Base-by-base conservation (phyloP, 768 basidiomycete genomes). In the Pleurotus platypus region DNA sequence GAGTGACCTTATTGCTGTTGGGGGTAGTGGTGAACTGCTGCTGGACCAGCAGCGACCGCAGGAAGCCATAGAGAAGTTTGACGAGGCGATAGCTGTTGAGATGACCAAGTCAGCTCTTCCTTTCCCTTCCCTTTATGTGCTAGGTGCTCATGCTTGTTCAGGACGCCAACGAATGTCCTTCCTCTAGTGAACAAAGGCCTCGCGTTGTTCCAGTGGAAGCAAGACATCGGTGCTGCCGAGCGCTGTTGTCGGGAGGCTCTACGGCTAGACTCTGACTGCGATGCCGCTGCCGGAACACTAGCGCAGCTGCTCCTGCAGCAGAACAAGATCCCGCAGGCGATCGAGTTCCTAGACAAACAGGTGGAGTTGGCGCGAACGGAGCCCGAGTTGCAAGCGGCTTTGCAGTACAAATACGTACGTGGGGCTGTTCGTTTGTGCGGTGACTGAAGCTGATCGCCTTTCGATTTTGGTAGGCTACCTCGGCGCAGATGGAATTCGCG, bases 151-250 rank as follows among this genome's bases (percentile, higher is more conserved):
- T 26, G 8, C 5, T 18, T 49, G 16, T 26, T 46, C 59, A 75
- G 72, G 56, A 61, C 75, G 58, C 66, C 87, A 2, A 61, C 55
- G 53, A 99, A 98, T 69, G 96, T 97, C 20, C 80, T 98, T 2
- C 90, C 96, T 0, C 76, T 96, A 45, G 94, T 98, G 55, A 99
- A 99, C 85, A 97, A 96, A 69, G 94, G 95, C n/a, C 87, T 98
- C 18, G 90, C 94, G 0, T 66, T 98, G 48, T 98, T 87, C 81
- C 97, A 98, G 74, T 94, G 90, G 90, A 91, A 92, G 70, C 90
- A 96, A 67, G 93, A 98, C 67, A 80, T 92, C 57, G 78, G 75
- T 5, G 84, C 81, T 1, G 94, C 94, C 1, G 94, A 96, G 70
- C 73, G 76, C 16, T 89, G 93, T 67, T 95, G 94, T 68, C 77